Evolutionary conservation across 371 early-diverging fungal species (phyloP).

Genomic region (Mortierella sp.): DNA sequence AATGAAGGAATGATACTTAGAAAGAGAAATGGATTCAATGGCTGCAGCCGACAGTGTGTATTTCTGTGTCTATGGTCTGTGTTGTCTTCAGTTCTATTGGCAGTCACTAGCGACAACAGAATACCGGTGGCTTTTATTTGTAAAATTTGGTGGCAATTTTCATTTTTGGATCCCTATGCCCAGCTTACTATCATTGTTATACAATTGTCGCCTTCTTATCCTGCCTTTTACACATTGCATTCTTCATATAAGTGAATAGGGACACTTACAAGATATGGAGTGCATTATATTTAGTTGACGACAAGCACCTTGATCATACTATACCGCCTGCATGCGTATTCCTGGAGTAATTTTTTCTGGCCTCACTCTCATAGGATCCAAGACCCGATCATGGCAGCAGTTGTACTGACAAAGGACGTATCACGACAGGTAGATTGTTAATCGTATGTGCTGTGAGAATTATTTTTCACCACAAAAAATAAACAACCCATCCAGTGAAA

Average conservation of each 20-base stretch:
- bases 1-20: background rate
- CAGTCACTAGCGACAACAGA: slow-evolving; percentile 2
- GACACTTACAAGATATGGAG: background rate
- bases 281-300: background rate
- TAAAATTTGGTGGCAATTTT: slow-evolving; percentile 4
- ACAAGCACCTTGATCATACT: background rate
- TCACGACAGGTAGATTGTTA: too few species aligned
- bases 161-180: background rate
- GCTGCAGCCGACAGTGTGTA: background rate
- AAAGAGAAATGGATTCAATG: background rate
- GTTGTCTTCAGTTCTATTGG: background rate
- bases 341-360: background rate
- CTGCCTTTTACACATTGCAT: slow-evolving; percentile 6
- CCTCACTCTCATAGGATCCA: background rate
- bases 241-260: background rate
- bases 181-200: too few species aligned
- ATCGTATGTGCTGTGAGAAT: too few species aligned
- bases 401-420: too few species aligned
- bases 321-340: slow-evolving; percentile 4
- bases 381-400: background rate
- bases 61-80: background rate
- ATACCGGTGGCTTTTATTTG: background rate
- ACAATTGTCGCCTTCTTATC: background rate
- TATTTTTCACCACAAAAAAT: background rate
- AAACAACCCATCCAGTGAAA: background rate